Conservation (phyloP, 169 alveolate species). For the Plasmodium gaboni region DNA sequence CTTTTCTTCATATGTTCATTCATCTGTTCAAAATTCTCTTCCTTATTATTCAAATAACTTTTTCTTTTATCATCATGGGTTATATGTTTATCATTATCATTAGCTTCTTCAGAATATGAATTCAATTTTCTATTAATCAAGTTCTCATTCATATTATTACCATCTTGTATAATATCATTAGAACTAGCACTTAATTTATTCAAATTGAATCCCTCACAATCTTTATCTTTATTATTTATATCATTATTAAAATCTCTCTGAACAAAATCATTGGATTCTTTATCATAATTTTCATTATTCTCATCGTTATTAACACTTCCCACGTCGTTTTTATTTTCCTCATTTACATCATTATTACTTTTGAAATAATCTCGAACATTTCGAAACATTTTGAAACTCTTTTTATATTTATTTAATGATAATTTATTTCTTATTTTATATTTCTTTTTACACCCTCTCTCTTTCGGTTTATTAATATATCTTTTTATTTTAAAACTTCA, state of each 20-base stretch:
- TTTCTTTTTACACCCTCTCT: too few species aligned
- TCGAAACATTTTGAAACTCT: slow-evolving; percentile 27
- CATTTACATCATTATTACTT: slow-evolving; percentile 76
- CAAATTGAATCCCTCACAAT: background rate
- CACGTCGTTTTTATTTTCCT: slow-evolving; percentile 38
- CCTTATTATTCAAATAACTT: background rate
- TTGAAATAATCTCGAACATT: slow-evolving; percentile 52
- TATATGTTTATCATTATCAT: background rate
- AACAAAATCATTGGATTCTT: background rate
- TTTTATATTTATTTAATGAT: too few species aligned
- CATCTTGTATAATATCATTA: background rate
- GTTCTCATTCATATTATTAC: background rate
- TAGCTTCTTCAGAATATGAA: slow-evolving; percentile 1
- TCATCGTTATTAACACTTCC: background rate
- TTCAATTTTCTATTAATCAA: background rate
- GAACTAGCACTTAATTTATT: slow-evolving; percentile 6
- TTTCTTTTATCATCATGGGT: slow-evolving; percentile 3
- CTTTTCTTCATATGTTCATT: background rate
- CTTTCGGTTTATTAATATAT: too few species aligned
- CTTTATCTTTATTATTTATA: slow-evolving; percentile 9
- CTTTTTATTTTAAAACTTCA: too few species aligned
- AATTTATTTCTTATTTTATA: too few species aligned
- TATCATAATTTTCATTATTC: slow-evolving; percentile 3
- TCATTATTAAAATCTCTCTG: slow-evolving; percentile 8
- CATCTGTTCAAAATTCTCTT: slow-evolving; percentile 3